Percentiles rank a stretch among this genome's conserved stretches.
phyloP scores from a whole-genome alignment of 345 rosid species.

The Populus davidiana region DNA sequence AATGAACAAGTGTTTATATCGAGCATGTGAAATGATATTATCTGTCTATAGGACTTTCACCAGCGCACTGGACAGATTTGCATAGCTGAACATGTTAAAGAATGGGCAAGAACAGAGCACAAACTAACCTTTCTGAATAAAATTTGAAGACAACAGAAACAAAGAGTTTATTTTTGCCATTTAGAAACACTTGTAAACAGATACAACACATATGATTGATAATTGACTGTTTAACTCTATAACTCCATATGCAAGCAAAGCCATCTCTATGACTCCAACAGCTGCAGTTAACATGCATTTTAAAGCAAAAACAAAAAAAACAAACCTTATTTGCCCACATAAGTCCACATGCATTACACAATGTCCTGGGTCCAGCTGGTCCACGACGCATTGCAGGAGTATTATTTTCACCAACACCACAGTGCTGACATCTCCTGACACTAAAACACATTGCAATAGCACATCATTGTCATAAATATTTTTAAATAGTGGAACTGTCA shows the following conservation, averaged over 20 bases:
- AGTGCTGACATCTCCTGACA: constrained; percentile 57
- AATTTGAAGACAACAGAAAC: neutral
- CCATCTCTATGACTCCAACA: neutral
- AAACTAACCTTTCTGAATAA: neutral
- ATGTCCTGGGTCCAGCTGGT: constrained; percentile 78
- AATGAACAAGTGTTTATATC: neutral
- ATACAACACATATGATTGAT: neutral
- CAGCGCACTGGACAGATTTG: neutral
- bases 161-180: neutral
- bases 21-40: neutral
- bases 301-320: neutral
- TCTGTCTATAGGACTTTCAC: neutral
- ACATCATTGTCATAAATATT: neutral
- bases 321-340: constrained; percentile 86
- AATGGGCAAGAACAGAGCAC: neutral
- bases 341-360: constrained; percentile 81
- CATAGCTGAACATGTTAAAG: neutral
- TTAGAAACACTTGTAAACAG: neutral
- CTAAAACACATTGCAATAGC: constrained; percentile 32
- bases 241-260: neutral
- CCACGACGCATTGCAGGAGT: constrained; percentile 89
- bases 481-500: constrained; percentile 11
- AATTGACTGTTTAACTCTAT: neutral
- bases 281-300: neutral
- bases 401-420: constrained; percentile 63